Conservation (phyloP, 208 protist species). For the Porcisia deanei region DNA sequence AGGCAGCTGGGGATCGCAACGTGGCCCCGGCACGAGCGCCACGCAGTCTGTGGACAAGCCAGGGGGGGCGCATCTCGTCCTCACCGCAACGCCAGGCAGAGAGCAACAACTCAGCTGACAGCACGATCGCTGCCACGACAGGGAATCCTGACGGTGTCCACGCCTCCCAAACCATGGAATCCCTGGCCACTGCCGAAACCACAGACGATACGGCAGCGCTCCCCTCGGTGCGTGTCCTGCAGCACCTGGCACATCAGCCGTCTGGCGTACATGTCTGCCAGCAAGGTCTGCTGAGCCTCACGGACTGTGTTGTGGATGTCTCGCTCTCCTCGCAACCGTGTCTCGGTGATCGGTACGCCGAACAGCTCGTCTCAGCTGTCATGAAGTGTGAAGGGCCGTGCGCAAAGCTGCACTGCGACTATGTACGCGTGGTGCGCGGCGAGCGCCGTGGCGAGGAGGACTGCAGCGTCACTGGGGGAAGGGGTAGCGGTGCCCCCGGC, state of each 20-base stretch:
- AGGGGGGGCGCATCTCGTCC: background rate
- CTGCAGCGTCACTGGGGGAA: background rate
- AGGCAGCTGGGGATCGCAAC: background rate
- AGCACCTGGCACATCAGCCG: background rate
- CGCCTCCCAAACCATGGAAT: background rate
- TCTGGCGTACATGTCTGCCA: conserved; percentile 24
- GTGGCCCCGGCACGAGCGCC: background rate
- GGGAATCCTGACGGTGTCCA: background rate
- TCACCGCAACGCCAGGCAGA: background rate
- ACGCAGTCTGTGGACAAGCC: background rate
- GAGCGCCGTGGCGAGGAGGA: background rate
- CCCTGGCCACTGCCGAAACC: background rate
- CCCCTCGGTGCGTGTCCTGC: background rate
- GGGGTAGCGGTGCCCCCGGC: background rate
- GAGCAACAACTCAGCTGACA: background rate
- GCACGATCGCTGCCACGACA: background rate
- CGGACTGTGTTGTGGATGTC: conserved; percentile 23
- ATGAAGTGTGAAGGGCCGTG: conserved; percentile 21
- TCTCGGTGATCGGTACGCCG: background rate
- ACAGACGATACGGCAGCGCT: background rate
- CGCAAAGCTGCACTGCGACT: conserved; percentile 24
- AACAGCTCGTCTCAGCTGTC: conserved; percentile 1
- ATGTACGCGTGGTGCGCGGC: conserved; percentile 17
- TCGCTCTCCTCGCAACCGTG: conserved; percentile 5
- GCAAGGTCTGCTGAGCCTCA: conserved; percentile 25